These are phyloP conservation scores for Furcasterigmium furcatum DNA, from an alignment of 2,329 filamentous ascomycete genomes.

Conservation along the genomic window DNA sequence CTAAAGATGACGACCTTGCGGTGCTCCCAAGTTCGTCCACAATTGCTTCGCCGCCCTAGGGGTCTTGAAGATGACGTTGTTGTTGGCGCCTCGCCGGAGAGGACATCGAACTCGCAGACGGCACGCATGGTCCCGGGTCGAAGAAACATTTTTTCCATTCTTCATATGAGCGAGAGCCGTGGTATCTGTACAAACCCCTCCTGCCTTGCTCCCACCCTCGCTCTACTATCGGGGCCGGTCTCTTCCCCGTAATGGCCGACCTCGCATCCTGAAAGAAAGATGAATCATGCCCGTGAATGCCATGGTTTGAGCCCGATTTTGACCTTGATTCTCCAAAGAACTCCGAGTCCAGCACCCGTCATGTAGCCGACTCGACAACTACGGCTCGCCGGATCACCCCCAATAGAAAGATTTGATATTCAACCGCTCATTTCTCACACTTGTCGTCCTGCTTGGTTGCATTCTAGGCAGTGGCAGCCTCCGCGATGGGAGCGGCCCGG, in stretches of 20 bases:
- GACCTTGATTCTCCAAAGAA: neutral
- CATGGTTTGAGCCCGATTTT: neutral
- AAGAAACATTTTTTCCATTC: neutral
- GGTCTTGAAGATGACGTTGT: no score
- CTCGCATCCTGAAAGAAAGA: neutral
- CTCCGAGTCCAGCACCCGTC: neutral
- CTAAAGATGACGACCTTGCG: no score
- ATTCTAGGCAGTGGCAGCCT: constrained; percentile 17
- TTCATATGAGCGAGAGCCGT: neutral
- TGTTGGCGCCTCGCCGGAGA: no score
- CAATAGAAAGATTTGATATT: no score
- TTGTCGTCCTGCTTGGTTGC: neutral
- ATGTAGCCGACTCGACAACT: neutral
- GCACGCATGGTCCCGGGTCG: no score
- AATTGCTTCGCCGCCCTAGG: no score
- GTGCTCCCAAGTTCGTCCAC: no score
- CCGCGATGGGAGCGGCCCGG: constrained; percentile 59
- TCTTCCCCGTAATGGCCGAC: no score
- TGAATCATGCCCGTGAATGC: neutral
- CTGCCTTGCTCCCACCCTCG: no score
- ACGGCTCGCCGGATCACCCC: neutral
- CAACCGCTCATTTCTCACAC: no score
- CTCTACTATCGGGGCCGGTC: no score
- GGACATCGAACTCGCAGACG: no score
- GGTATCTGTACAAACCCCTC: neutral